A percentile compares a stretch with the other conserved stretches of the same genome.
Conservation (phyloP, 2,329 filamentous ascomycete genomes). For the Monosporascus cannonballus region DNA sequence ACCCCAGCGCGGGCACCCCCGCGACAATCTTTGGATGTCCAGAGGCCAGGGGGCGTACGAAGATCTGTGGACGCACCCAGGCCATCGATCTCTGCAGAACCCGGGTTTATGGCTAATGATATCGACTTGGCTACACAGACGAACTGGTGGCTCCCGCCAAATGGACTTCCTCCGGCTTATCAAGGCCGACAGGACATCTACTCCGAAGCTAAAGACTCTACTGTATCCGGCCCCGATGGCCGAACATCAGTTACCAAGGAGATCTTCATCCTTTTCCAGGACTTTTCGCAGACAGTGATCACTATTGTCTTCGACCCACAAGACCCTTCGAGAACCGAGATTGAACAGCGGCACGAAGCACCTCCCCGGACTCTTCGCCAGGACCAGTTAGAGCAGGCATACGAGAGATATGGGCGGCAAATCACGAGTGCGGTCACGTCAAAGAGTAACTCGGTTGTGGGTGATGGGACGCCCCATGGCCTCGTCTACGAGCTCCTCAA, state of each 20-base stretch:
- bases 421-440: constrained; percentile 64
- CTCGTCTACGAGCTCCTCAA: constrained; percentile 75
- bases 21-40: constrained; percentile 60
- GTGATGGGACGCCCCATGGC: constrained; percentile 73
- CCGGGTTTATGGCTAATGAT: constrained; percentile 82
- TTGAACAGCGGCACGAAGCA: constrained; percentile 82
- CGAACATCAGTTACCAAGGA: constrained; percentile 70
- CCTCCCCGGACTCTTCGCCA: constrained; percentile 79
- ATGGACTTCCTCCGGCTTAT: constrained; percentile 72
- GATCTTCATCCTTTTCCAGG: constrained; percentile 83
- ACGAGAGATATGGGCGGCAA: constrained; percentile 71
- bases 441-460: constrained; percentile 75
- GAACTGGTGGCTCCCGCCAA: constrained; percentile 83
- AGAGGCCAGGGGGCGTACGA: constrained; percentile 42
- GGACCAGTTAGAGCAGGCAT: constrained; percentile 85
- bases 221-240: constrained; percentile 61
- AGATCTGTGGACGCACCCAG: constrained; percentile 71
- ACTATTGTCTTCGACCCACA: constrained; percentile 72
- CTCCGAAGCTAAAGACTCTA: constrained; percentile 75
- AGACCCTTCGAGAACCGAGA: constrained; percentile 62
- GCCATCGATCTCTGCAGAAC: constrained; percentile 62
- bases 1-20: constrained; percentile 32
- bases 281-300: constrained; percentile 93
- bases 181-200: constrained; percentile 79
- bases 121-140: constrained; percentile 69